phyloP scores from a whole-genome alignment of 1,284 basidiomycete genomes.

The Ustilago tritici region DNA sequence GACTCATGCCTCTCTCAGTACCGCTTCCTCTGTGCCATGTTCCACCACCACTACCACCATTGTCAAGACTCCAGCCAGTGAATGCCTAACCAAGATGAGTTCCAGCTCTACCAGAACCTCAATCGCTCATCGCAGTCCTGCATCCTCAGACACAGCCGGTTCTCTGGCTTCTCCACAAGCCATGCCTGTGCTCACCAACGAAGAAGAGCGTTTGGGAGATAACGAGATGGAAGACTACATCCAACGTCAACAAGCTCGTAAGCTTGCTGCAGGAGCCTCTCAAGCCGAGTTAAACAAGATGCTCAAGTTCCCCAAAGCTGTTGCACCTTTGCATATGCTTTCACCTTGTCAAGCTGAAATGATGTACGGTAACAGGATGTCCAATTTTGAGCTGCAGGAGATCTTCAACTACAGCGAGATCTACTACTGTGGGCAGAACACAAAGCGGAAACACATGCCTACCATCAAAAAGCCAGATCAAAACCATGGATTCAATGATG shows the following conservation, averaged over 20 bases:
- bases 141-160: slow-evolving; percentile 26
- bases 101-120: slow-evolving; percentile 16
- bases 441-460: slow-evolving; percentile 61
- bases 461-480: slow-evolving; percentile 79
- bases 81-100: slow-evolving; percentile 30
- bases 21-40: slow-evolving; percentile 10
- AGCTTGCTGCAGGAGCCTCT: slow-evolving; percentile 80
- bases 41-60: slow-evolving; percentile 18
- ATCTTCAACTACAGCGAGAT: slow-evolving; percentile 87
- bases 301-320: slow-evolving; percentile 90
- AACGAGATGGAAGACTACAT: slow-evolving; percentile 98
- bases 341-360: slow-evolving; percentile 75
- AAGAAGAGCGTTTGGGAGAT: slow-evolving; percentile 91
- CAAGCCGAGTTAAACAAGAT: slow-evolving; percentile 89
- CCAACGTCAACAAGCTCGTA: slow-evolving; percentile 86
- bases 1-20: slow-evolving; percentile 41
- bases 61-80: slow-evolving; percentile 21
- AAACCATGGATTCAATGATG: slow-evolving; percentile 97
- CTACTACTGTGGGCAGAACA: slow-evolving; percentile 79
- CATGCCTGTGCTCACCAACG: slow-evolving; percentile 69
- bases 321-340: slow-evolving; percentile 77
- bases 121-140: slow-evolving; percentile 35
- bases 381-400: slow-evolving; percentile 85
- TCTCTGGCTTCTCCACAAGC: slow-evolving; percentile 29
- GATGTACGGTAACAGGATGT: slow-evolving; percentile 70